phyloP scores from a whole-genome alignment of 768 basidiomycete genomes.

The Thelephora aurantiotincta region DNA sequence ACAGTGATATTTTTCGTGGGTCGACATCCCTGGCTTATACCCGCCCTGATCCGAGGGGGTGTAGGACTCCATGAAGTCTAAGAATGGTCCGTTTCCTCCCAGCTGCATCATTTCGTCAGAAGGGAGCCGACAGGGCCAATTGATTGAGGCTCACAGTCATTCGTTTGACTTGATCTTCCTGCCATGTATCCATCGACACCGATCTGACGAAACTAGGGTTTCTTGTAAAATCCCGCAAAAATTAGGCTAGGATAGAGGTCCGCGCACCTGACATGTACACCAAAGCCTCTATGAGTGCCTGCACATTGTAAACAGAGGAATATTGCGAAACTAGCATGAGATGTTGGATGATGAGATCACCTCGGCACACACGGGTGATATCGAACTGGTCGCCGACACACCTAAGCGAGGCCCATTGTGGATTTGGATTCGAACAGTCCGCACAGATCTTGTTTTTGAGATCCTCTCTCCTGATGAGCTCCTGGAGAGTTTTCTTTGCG shows the following conservation, averaged over 20 bases:
- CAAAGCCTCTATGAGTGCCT: constrained; percentile 77
- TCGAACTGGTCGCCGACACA: too few species aligned
- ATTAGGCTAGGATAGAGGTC: background rate
- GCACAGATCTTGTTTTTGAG: constrained; percentile 65
- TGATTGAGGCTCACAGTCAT: constrained; percentile 58
- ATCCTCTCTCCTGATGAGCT: constrained; percentile 59
- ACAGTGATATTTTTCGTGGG: constrained; percentile 75
- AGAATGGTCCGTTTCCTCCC: constrained; percentile 81
- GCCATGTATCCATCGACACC: constrained; percentile 96
- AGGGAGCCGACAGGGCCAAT: constrained; percentile 1
- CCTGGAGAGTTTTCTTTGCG: constrained; percentile 58
- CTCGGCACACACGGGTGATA: background rate
- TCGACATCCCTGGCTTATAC: constrained; percentile 42
- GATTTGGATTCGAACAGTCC: constrained; percentile 82
- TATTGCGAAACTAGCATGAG: constrained; percentile 22
- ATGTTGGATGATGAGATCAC: background rate
- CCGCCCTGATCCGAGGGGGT: constrained; percentile 52
- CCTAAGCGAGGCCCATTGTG: constrained; percentile 89
- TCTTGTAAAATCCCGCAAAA: background rate
- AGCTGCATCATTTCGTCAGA: constrained; percentile 29
- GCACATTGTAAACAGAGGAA: constrained; percentile 89
- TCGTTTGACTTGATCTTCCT: constrained; percentile 70
- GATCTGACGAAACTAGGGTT: constrained; percentile 69
- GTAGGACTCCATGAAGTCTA: constrained; percentile 63
- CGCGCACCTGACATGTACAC: constrained; percentile 75